Conservation (phyloP, 2,329 filamentous ascomycete genomes). For the Hymenotorrendiella dingleyae region DNA sequence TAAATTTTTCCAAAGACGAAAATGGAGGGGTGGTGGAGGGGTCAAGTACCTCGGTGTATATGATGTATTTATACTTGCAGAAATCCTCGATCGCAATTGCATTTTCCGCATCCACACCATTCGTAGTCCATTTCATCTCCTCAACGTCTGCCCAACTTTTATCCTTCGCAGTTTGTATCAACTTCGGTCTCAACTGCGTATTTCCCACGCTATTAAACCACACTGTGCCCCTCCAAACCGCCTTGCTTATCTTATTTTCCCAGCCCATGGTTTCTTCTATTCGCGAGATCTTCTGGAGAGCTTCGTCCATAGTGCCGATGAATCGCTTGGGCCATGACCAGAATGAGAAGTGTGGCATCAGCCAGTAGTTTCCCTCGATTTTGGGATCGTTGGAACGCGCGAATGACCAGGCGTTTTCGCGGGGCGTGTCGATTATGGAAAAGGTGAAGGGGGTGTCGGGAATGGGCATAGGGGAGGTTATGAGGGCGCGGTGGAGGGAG, state of each 20-base stretch:
- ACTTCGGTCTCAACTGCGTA: slow-evolving; percentile 20
- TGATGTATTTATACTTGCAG: slow-evolving; percentile 44
- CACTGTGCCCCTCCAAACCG: slow-evolving; percentile 46
- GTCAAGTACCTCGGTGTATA: slow-evolving; percentile 42
- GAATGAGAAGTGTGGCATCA: slow-evolving; percentile 51
- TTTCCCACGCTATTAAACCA: slow-evolving; percentile 37
- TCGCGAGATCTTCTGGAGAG: slow-evolving; percentile 32
- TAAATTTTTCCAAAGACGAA: too few species aligned
- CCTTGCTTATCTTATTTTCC: slow-evolving; percentile 35
- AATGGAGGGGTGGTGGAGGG: neutral
- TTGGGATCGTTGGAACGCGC: slow-evolving; percentile 38
- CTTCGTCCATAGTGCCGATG: slow-evolving; percentile 40
- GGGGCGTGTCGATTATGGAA: slow-evolving; percentile 45
- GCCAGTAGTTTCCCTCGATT: slow-evolving; percentile 36
- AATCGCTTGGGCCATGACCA: slow-evolving; percentile 48
- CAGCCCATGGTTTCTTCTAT: slow-evolving; percentile 32
- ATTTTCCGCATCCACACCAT: slow-evolving; percentile 37
- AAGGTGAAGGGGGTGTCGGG: slow-evolving; percentile 49
- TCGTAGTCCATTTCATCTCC: slow-evolving; percentile 29
- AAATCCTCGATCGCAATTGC: slow-evolving; percentile 44
- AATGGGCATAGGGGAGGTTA: slow-evolving; percentile 41
- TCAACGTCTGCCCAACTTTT: slow-evolving; percentile 45
- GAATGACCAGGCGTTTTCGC: slow-evolving; percentile 41
- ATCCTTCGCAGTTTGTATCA: slow-evolving; percentile 23
- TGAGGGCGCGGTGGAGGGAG: slow-evolving; percentile 46